These are phyloP conservation scores for Fusarium incarnatum DNA, from an alignment of 2,329 filamentous ascomycete species.

Conservation along the genomic window DNA sequence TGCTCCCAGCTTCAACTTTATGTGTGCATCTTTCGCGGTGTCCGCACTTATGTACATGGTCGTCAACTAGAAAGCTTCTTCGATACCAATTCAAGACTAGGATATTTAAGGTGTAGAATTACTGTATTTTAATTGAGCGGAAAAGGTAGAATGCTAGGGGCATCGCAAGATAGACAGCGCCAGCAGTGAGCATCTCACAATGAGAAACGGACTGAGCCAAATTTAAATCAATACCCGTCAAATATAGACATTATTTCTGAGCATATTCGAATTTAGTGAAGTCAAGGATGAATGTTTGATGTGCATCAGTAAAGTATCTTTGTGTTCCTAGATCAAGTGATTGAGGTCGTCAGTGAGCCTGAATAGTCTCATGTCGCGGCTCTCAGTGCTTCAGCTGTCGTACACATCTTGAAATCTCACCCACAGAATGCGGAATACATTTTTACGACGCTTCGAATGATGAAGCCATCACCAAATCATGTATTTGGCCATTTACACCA, in stretches of 20 bases:
- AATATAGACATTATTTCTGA: not conserved
- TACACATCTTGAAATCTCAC: too few species aligned
- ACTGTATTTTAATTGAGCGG: conserved; percentile 15
- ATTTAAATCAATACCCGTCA: conserved; percentile 13
- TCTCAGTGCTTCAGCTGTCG: not conserved
- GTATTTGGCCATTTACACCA: conserved; percentile 37
- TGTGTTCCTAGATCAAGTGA: not conserved
- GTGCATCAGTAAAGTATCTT: too few species aligned
- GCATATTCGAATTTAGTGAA: not conserved
- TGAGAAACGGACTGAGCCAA: not conserved
- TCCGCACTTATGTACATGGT: conserved; percentile 34
- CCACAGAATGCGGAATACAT: too few species aligned
- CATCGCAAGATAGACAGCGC: conserved; percentile 18
- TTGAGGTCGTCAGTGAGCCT: not conserved
- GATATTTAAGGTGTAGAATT: not conserved
- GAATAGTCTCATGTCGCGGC: not conserved
- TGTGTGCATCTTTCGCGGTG: conserved; percentile 35
- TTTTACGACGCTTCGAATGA: not conserved
- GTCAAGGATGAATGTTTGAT: not conserved
- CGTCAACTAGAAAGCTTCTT: conserved; percentile 20
- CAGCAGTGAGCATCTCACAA: conserved; percentile 10
- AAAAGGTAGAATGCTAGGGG: conserved; percentile 12
- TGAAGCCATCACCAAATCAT: conserved; percentile 31
- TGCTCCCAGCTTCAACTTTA: conserved; percentile 24
- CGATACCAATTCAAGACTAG: not conserved